A percentile compares a stretch with the other conserved stretches of the same genome.
Conservation (phyloP, 345 rosid genomes). For the Eucalyptus pauciflora region DNA sequence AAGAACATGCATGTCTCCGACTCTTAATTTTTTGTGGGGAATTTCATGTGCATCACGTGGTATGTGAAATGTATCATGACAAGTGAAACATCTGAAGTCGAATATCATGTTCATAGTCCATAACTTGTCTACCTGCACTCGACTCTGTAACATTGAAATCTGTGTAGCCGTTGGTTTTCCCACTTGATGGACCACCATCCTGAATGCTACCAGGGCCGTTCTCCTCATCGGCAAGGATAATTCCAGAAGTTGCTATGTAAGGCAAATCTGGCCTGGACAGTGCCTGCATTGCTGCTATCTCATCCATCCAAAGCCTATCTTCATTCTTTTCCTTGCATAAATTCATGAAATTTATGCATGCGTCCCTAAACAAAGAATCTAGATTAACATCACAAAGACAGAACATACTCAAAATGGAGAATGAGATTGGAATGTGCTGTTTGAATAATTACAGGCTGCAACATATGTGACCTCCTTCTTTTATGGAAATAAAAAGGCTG, state of each 20-base stretch:
- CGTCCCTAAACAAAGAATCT: slow-evolving; percentile 46
- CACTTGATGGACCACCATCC: slow-evolving; percentile 12
- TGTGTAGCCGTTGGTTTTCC: slow-evolving; percentile 23
- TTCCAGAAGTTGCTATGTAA: slow-evolving; percentile 69
- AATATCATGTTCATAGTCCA: slow-evolving; percentile 1
- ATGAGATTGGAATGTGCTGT: not conserved
- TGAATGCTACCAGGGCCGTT: slow-evolving; percentile 16
- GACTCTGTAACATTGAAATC: slow-evolving; percentile 31
- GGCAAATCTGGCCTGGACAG: slow-evolving; percentile 60
- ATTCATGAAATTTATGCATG: slow-evolving; percentile 77
- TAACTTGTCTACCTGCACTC: slow-evolving; percentile 8
- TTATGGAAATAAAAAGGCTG: not conserved
- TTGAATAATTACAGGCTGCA: not conserved
- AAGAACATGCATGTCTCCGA: not conserved
- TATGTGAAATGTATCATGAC: slow-evolving; percentile 31
- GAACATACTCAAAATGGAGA: not conserved
- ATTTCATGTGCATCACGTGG: not conserved
- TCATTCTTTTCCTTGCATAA: slow-evolving; percentile 94
- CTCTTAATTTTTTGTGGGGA: not conserved
- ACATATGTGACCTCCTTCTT: not conserved
- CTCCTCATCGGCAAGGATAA: slow-evolving; percentile 69
- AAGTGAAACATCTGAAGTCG: slow-evolving; percentile 27
- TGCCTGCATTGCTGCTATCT: slow-evolving; percentile 90
- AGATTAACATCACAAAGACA: not conserved
- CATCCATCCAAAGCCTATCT: slow-evolving; percentile 91